A percentile compares a stretch with the other conserved stretches of the same genome.
Conservation (phyloP, 2,329 filamentous ascomycete genomes). For the Penicillium verrucosum region DNA sequence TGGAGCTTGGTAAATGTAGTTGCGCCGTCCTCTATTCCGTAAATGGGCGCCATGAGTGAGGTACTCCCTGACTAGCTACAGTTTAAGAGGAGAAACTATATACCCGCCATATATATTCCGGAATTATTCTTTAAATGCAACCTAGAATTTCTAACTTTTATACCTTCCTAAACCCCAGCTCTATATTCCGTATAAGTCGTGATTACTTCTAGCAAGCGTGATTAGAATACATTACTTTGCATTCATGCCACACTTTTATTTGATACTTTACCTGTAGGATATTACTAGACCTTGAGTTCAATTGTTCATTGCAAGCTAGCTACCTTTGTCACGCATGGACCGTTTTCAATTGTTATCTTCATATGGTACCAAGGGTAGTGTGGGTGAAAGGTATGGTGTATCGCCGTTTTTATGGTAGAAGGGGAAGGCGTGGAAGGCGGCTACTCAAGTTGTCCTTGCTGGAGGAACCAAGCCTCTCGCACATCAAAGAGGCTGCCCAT, state of each 20-base stretch:
- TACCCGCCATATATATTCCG: neutral
- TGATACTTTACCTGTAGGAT: neutral
- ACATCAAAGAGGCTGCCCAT: slow-evolving; percentile 47
- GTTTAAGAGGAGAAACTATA: neutral
- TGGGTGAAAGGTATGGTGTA: neutral
- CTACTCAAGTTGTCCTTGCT: slow-evolving; percentile 14
- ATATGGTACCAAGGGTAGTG: neutral
- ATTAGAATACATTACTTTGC: neutral
- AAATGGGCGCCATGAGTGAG: neutral
- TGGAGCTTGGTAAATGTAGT: too few species aligned
- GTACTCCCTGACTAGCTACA: neutral
- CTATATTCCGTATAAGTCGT: too few species aligned
- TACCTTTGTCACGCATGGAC: neutral
- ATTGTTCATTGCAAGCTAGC: neutral
- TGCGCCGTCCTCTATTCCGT: neutral
- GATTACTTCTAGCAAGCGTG: neutral
- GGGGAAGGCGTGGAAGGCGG: neutral
- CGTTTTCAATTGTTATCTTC: neutral
- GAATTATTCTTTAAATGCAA: neutral
- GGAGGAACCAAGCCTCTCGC: slow-evolving; percentile 40
- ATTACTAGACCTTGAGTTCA: neutral
- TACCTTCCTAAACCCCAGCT: too few species aligned
- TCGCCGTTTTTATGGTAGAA: neutral
- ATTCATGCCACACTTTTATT: neutral
- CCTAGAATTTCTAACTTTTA: neutral